These are phyloP conservation scores for Selaginella moellendorffii DNA, from an alignment of 75 land plant genomes.

Conservation along the genomic window DNA sequence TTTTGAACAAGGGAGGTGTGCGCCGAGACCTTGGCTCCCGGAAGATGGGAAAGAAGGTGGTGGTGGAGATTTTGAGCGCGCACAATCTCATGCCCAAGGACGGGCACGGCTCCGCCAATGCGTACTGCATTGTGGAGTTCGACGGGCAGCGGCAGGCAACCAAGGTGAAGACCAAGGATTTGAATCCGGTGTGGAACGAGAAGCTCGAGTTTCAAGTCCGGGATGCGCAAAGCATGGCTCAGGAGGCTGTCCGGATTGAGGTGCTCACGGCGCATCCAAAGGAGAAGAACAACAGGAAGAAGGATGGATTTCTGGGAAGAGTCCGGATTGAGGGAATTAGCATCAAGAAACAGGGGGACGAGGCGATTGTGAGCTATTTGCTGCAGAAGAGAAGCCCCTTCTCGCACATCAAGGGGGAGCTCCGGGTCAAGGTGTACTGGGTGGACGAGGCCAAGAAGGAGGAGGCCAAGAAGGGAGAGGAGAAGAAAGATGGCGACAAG, in stretches of 20 bases:
- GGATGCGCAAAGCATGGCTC: conserved; percentile 34
- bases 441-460: conserved; percentile 29
- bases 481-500: conserved; percentile 7
- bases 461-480: neutral
- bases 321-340: neutral
- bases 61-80: conserved; percentile 46
- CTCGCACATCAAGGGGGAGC: conserved; percentile 34
- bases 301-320: conserved; percentile 5
- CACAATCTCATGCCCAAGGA: conserved; percentile 64
- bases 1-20: too few species aligned
- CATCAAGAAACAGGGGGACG: conserved; percentile 30
- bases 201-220: conserved; percentile 46
- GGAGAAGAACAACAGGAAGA: conserved; percentile 27
- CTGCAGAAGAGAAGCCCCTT: conserved; percentile 56
- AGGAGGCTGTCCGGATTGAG: neutral
- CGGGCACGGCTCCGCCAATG: conserved; percentile 30
- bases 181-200: conserved; percentile 80
- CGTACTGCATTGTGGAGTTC: conserved; percentile 32
- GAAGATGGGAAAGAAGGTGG: conserved; percentile 20
- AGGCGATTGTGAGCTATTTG: conserved; percentile 28
- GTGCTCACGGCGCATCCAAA: conserved; percentile 33
- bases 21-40: too few species aligned
- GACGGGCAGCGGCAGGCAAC: conserved; percentile 60
- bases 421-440: conserved; percentile 50
- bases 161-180: conserved; percentile 25